These are phyloP conservation scores for Agaricales sp. DNA, from an alignment of 1,284 basidiomycete genomes.

Conservation along the genomic window DNA sequence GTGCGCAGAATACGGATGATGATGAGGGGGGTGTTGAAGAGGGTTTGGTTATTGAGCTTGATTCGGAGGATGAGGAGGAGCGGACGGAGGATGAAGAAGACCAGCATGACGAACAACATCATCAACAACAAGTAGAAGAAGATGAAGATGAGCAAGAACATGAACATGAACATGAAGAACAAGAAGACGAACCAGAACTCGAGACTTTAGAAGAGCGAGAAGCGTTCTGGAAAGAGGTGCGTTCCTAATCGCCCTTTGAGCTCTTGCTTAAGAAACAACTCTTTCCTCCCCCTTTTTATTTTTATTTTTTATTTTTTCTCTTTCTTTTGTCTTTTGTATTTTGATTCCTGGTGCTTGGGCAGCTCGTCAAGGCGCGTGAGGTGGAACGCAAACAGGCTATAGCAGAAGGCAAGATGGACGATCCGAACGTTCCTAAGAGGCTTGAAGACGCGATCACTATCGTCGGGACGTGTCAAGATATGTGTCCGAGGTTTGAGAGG, in stretches of 20 bases:
- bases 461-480: slow-evolving; percentile 83
- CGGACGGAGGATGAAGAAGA: neutral
- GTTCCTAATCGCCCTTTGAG: neutral
- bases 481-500: slow-evolving; percentile 92
- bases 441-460: slow-evolving; percentile 86
- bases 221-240: slow-evolving; percentile 1
- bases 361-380: slow-evolving; percentile 2
- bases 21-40: neutral
- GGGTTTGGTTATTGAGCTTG: neutral
- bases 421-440: slow-evolving; percentile 67
- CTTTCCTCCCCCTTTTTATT: neutral
- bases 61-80: neutral
- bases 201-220: neutral
- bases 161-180: neutral
- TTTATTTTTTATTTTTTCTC: too few relatives aligned
- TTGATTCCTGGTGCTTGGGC: too few relatives aligned
- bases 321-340: too few relatives aligned
- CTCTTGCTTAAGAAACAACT: neutral
- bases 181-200: neutral
- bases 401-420: slow-evolving; percentile 55
- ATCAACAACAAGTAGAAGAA: neutral
- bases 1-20: neutral
- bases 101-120: neutral
- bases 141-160: neutral
- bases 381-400: slow-evolving; percentile 1